Evolutionary conservation across 2,329 filamentous ascomycete species (phyloP), one percentile per base, ranked within the genome.

Genomic region (Aspergillus sp.): DNA sequence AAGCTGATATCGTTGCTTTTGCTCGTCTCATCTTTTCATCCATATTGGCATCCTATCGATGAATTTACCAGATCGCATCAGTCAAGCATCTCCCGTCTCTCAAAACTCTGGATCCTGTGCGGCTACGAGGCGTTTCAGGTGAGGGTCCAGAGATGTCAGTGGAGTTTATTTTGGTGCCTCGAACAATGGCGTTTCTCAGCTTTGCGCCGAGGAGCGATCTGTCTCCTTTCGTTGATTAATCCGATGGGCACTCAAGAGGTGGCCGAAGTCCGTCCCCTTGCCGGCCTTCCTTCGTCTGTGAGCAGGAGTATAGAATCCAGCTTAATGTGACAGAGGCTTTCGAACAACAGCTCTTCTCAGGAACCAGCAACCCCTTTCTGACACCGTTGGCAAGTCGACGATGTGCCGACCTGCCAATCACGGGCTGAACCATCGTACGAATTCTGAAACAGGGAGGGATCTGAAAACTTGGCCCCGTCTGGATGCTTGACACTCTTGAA

Each of bases 401-500:
- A 47, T n/a, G 43, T 47, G 20, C 13, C 12, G 6, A 15, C 26
- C 22, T 47, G 45, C 49, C 43, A 56, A 58, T 58, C 41, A 49
- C 39, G 36, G 26, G 41, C 38, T 53, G 20, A 47, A 53, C 26
- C 43, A 18, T 49, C 30, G 47, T 54, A 48, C 51, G 49, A 24
- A 36, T 52, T 44, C 42, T 59, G 60, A 62, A 62, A 64, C 62
- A 47, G 53, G 55, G 49, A 58, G 41, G 51, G 57, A 56, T 55
- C 22, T 49, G 57, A 38, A 42, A 30, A 54, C 45, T 48, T 36
- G 18, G 44, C 41, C 38, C 44, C 13, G 24, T 41, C 49, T 51
- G 55, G 48, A 52, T 60, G 61, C 56, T 62, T 56, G 59, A 53
- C 59, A 52, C 51, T 45, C 48, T 62, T 30, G 62, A 63, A 61